These are phyloP conservation scores for Obelidium mucronatum DNA, from an alignment of 192 early-diverging fungal species.

Conservation along the genomic window DNA sequence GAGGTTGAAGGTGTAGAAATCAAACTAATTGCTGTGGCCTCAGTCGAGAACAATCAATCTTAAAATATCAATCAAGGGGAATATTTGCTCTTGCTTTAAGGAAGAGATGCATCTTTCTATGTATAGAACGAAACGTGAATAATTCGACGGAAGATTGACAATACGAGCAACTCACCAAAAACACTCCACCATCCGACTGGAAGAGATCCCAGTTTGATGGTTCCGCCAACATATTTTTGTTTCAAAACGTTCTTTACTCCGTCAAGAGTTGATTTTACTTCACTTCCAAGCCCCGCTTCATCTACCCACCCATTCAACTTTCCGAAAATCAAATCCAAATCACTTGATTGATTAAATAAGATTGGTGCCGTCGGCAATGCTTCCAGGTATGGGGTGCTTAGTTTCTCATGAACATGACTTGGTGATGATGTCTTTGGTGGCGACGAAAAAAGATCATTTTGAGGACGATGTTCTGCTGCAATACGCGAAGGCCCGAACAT, in stretches of 20 bases:
- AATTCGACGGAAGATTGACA: background rate
- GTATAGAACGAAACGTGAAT: background rate
- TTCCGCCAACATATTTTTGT: background rate
- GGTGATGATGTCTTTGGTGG: conserved; percentile 50
- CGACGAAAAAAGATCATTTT: conserved; percentile 31
- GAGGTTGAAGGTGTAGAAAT: conserved; percentile 1
- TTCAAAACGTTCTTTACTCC: conserved; percentile 10
- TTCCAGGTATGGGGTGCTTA: conserved; percentile 50
- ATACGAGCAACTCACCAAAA: conserved; percentile 14
- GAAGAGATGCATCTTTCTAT: conserved; percentile 10
- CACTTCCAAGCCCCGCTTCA: background rate
- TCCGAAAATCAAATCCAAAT: conserved; percentile 53
- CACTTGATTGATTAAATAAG: conserved; percentile 43
- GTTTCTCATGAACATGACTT: conserved; percentile 65
- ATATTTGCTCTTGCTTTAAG: conserved; percentile 57
- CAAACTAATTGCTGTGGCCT: conserved; percentile 52
- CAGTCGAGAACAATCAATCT: conserved; percentile 62
- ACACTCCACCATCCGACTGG: conserved; percentile 14
- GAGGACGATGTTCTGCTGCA: conserved; percentile 38
- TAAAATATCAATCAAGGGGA: conserved; percentile 72
- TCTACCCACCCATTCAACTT: conserved; percentile 39
- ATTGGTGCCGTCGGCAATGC: conserved; percentile 45
- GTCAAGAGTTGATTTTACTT: background rate
- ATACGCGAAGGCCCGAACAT: conserved; percentile 53
- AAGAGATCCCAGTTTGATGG: conserved; percentile 9